Evolutionary conservation across 2,329 filamentous ascomycete genomes (phyloP).

Genomic region (Metarhizium robertsii): DNA sequence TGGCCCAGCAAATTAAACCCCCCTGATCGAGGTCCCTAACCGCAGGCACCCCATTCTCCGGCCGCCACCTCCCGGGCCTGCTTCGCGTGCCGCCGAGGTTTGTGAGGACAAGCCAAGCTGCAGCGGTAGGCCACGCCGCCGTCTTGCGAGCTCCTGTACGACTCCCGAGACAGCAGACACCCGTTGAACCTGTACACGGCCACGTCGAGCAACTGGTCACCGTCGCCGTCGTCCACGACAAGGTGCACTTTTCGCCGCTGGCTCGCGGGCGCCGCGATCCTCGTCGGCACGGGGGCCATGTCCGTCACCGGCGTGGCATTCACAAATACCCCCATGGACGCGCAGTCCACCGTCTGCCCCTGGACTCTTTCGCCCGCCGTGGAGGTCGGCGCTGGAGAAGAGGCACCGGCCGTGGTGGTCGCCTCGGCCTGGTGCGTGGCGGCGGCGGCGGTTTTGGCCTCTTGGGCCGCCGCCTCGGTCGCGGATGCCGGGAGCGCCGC

Average conservation of each 20-base stretch:
- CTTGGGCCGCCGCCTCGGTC: background rate
- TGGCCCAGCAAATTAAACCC: too few species aligned
- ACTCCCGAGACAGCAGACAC: constrained; percentile 8
- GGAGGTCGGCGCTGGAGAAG: background rate
- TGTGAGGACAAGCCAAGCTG: constrained; percentile 3
- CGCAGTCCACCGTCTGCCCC: constrained; percentile 2
- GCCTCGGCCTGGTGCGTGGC: background rate
- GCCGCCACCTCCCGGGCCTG: constrained; percentile 1
- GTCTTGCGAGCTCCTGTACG: background rate
- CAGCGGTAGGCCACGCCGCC: constrained; percentile 3
- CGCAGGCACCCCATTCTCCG: constrained; percentile 5
- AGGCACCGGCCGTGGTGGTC: background rate
- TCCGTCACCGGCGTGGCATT: constrained; percentile 2
- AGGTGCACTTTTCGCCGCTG: background rate
- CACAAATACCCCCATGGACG: background rate
- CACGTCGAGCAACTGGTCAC: constrained; percentile 1
- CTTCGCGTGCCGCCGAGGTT: background rate
- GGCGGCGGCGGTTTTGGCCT: background rate
- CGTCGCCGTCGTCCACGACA: background rate
- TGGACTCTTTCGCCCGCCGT: background rate
- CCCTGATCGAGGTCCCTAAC: background rate
- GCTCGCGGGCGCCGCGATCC: background rate
- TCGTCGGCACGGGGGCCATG: background rate
- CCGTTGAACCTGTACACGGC: constrained; percentile 6
- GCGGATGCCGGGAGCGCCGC: background rate